phyloP scores from a whole-genome alignment of 805 yeast species.

The Debaryomyces hansenii region DNA sequence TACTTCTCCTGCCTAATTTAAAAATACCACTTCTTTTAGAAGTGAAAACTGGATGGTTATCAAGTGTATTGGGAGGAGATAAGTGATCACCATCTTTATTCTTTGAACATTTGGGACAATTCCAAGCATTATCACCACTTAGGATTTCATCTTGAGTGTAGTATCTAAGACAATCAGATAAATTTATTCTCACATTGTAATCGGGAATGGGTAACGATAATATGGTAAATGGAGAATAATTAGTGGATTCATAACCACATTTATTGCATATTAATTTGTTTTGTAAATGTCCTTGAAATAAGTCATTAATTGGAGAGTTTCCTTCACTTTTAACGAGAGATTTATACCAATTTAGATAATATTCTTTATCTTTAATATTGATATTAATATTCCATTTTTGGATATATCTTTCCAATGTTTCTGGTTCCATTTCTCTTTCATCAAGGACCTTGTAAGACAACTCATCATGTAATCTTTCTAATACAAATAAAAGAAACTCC shows the following conservation, averaged over 20 bases:
- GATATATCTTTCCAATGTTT: conserved; percentile 24
- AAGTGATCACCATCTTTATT: conserved; percentile 7
- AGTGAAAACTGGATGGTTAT: conserved; percentile 38
- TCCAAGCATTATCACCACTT: conserved; percentile 80
- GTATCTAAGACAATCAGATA: conserved; percentile 64
- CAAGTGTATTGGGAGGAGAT: conserved; percentile 16
- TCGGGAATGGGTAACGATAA: conserved; percentile 62
- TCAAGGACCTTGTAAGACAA: conserved; percentile 31
- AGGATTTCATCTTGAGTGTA: conserved; percentile 65
- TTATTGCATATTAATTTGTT: conserved; percentile 60
- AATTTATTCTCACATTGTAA: conserved; percentile 30
- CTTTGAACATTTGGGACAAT: conserved; percentile 69
- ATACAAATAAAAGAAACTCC: conserved; percentile 64
- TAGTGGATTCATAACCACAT: conserved; percentile 61
- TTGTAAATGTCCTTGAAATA: conserved; percentile 74
- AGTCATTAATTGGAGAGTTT: conserved; percentile 61
- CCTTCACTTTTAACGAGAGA: conserved; percentile 55
- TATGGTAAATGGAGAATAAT: conserved; percentile 61
- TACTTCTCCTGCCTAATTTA: conserved; percentile 31
- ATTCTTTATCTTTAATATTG: conserved; percentile 37
- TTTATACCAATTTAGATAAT: conserved; percentile 64
- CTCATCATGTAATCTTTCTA: conserved; percentile 72
- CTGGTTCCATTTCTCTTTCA: conserved; percentile 19
- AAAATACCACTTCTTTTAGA: conserved; percentile 35
- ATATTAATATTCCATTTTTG: conserved; percentile 33